Evolutionary conservation across 257 asterid genomes (phyloP).

Genomic region (Gynochthodes officinalis): DNA sequence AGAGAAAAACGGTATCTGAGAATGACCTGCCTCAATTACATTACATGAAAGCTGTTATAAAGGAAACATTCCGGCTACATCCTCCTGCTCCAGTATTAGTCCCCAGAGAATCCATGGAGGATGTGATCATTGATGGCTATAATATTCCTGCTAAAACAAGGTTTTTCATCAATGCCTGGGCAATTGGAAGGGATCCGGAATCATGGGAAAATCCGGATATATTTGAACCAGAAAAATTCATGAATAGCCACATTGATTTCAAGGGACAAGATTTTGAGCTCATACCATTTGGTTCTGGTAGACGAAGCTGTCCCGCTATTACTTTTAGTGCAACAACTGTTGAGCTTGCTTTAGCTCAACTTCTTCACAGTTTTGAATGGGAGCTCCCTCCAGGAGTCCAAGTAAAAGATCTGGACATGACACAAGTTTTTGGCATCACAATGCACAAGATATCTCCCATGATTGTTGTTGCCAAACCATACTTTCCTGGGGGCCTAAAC

Average conservation of each 20-base stretch:
- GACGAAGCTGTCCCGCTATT: slow-evolving; percentile 58
- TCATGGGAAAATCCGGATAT: slow-evolving; percentile 43
- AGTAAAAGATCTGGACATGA: slow-evolving; percentile 44
- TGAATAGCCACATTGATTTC: slow-evolving; percentile 44
- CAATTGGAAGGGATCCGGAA: slow-evolving; percentile 50
- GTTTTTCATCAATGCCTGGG: slow-evolving; percentile 54
- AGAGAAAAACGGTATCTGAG: slow-evolving; percentile 32
- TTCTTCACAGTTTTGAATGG: slow-evolving; percentile 61
- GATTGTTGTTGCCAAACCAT: slow-evolving; percentile 39
- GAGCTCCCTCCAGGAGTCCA: slow-evolving; percentile 45
- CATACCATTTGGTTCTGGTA: slow-evolving; percentile 61
- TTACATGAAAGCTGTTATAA: slow-evolving; percentile 49
- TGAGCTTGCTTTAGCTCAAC: slow-evolving; percentile 62
- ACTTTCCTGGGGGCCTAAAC: background rate
- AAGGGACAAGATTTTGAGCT: slow-evolving; percentile 57
- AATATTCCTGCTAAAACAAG: slow-evolving; percentile 41
- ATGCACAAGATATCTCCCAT: slow-evolving; percentile 49
- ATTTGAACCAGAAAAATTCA: slow-evolving; percentile 49
- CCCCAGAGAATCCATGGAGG: slow-evolving; percentile 53
- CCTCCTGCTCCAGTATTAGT: slow-evolving; percentile 53
- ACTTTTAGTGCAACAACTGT: slow-evolving; percentile 37
- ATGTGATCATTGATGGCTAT: slow-evolving; percentile 35
- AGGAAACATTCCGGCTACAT: slow-evolving; percentile 49
- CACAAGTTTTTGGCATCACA: slow-evolving; percentile 60
- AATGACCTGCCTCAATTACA: slow-evolving; percentile 36